These are phyloP conservation scores for Aspergillus incahuasiensis DNA, from an alignment of 495 filamentous ascomycete species.

Conservation along the genomic window DNA sequence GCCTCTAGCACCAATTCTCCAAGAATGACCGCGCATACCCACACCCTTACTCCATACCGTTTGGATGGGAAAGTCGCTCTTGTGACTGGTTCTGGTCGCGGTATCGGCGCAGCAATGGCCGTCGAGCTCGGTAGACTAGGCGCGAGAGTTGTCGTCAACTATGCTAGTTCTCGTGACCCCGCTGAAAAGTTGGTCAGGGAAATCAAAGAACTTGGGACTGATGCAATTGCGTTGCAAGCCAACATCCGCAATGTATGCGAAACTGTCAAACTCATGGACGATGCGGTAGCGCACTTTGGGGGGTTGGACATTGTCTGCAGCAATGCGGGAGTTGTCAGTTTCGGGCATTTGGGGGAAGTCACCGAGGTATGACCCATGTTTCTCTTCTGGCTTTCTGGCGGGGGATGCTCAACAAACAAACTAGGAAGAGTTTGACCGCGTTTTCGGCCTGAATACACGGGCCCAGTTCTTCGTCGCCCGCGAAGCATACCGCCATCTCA, in stretches of 20 bases:
- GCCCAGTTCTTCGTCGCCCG: conserved; percentile 82
- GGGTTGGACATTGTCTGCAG: conserved; percentile 66
- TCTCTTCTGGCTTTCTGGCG: background rate
- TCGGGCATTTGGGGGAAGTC: conserved; percentile 56
- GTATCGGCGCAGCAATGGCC: conserved; percentile 28
- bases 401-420: background rate
- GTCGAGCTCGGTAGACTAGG: conserved; percentile 32
- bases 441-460: conserved; percentile 71
- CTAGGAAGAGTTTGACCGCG: conserved; percentile 58
- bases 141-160: conserved; percentile 34
- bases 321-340: conserved; percentile 53
- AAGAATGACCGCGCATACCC: background rate
- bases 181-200: conserved; percentile 41
- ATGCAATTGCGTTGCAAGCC: conserved; percentile 44
- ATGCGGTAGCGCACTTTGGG: conserved; percentile 63
- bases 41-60: conserved; percentile 14
- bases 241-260: conserved; percentile 40
- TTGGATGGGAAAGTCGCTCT: background rate
- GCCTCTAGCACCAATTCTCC: background rate
- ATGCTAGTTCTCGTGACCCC: conserved; percentile 34
- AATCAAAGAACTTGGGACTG: conserved; percentile 37
- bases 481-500: conserved; percentile 64
- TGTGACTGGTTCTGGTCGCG: conserved; percentile 9
- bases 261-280: conserved; percentile 37
- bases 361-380: conserved; percentile 39